Evolutionary conservation across 2,329 filamentous ascomycete species (phyloP).

Genomic region (Bipolaris bicolor): DNA sequence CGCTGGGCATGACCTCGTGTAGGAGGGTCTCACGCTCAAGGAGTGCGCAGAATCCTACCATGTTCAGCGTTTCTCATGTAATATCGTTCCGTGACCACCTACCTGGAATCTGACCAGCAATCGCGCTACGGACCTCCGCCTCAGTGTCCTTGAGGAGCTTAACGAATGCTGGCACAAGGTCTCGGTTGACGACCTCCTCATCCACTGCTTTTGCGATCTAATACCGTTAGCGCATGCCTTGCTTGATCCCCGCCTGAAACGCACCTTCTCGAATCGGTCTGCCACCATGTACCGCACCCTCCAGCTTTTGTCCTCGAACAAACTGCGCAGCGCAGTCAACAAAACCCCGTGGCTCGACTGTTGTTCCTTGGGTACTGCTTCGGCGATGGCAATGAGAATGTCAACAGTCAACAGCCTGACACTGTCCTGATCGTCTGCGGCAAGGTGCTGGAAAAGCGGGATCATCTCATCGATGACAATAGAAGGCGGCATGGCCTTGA

Average conservation of each 20-base stretch:
- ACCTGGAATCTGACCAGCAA: conserved; percentile 94
- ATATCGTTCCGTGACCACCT: conserved; percentile 22
- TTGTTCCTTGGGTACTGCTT: conserved; percentile 97
- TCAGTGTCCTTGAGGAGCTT: conserved; percentile 98
- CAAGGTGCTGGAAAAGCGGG: conserved; percentile 95
- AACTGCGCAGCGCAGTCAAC: conserved; percentile 83
- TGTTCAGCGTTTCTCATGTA: conserved; percentile 34
- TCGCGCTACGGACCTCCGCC: conserved; percentile 94
- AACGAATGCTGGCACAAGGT: conserved; percentile 94
- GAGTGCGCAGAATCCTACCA: conserved; percentile 82
- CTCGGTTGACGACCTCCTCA: conserved; percentile 91
- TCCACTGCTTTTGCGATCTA: conserved; percentile 98
- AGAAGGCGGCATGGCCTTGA: conserved; percentile 91
- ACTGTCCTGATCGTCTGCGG: conserved; percentile 95
- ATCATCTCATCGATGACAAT: conserved; percentile 99
- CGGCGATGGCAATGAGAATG: conserved; percentile 93
- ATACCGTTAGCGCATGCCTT: conserved; percentile 33
- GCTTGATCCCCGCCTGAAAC: conserved; percentile 17
- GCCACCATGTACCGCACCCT: conserved; percentile 99
- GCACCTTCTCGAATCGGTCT: conserved; percentile 94
- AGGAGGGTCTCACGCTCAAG: conserved; percentile 87
- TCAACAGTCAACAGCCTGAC: conserved; percentile 95
- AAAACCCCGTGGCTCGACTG: conserved; percentile 95
- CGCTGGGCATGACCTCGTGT: conserved; percentile 93
- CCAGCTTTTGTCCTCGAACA: conserved; percentile 99